Evolutionary conservation across 768 basidiomycete species (phyloP), one percentile per base, ranked within the genome.

Genomic region (Termitomyces bulborhizus): DNA sequence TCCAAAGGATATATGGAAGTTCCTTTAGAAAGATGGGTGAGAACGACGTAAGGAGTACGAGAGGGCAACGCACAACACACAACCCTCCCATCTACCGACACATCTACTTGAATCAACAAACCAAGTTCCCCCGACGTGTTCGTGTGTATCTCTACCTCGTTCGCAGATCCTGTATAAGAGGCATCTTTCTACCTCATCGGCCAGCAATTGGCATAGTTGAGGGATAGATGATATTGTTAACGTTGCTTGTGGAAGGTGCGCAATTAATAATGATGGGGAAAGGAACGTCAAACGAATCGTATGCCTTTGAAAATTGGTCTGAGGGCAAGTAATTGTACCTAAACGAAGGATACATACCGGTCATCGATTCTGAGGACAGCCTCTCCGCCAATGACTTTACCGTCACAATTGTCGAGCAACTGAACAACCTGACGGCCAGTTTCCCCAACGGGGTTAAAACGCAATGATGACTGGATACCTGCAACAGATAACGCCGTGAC

Each of bases 51-150:
- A 56, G 18, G 37, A 21, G 24, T 7, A 16, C 16, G 32, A 8
- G 27, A n/a, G 21, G 36, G 34, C 9, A 3, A 79, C 88, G 67
- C 63, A 90, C 90, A 90, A 58, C 18, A 85, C 82, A 59, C 80
- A 84, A 3, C 87, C 86, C 60, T 90, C 89, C 89, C 90, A 91
- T 63, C 87, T 76, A 6, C 87, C 90, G 24, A 92, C 80, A 43
- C 84, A 84, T 54, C 82, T 81, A 53, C 86, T 78, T 44, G 81
- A 65, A 61, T 93, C 90, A 26, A 91, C 82, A 58, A 92, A 88
- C 90, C 90, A 93, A 2, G 82, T 84, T 13, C 84, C 85, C 44
- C 83, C 83, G 13, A 79, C 72, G 31, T 76, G 67, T 36, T 76
- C 73, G 50, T 77, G 79, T 7, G 81, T 65, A 48, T 76, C 76